Base-by-base conservation (phyloP, 257 asterid species). In the Primulina huaijiensis region DNA sequence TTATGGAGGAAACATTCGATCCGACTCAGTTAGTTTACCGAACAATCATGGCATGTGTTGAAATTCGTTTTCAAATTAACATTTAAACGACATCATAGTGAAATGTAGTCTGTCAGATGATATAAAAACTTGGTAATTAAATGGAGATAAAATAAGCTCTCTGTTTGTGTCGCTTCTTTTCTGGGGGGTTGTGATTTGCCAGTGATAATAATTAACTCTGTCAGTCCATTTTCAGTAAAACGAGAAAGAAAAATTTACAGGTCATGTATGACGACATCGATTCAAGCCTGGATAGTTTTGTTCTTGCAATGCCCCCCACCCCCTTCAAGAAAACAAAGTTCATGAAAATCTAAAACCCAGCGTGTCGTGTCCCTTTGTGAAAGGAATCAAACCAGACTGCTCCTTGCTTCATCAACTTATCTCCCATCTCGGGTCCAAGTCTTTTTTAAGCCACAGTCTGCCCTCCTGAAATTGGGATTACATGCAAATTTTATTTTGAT, bases 341-440 rank as follows among this genome's bases (percentile, higher is more conserved):
- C 55, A 46, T 14, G 14, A 12, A 46, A 14, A 14, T 19, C 6
- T 46, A 12, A 46, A 46, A 14, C 55, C 6, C 19, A 12, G 55
- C 19, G 19, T 46, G n/a, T 4, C 19, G 19, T 46, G n/a, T 46
- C 52, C 17, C 17, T 40, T 40, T 40, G 5, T 40, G 52, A 11
- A 40, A 40, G 5, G 52, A 40, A 40, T 40, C 52, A 40, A 40
- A 40, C 17, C 17, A 40, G 2, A 40, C 17, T 11, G 17, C 52
- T 46, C 7, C 55, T 46, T 14, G 19, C 0, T 46, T 46, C n/a
- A 46, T 46, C 55, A 12, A 14, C 55, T 46, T 46, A 46, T 46
- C 52, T 46, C 83, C 85, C 85, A 76, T 20, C 55, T 46, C n/a
- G 55, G 7, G 7, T 14, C 19, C 19, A 1, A 14, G 52, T 72